phyloP scores from a whole-genome alignment of 805 yeast species.

The Brettanomyces nanus region DNA sequence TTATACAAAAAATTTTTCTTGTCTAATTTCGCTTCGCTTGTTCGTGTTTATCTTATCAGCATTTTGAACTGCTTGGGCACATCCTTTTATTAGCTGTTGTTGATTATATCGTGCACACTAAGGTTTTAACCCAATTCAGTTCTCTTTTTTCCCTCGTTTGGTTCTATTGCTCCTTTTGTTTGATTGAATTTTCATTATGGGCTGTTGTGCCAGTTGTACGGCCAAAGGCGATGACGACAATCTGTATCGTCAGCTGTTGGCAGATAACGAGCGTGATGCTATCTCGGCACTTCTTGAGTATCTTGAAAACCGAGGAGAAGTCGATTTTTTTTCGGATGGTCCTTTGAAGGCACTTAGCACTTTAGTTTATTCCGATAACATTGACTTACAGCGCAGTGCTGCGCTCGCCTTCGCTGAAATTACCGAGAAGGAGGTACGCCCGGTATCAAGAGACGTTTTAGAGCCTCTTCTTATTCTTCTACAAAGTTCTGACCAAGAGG shows the following conservation, averaged over 20 bases:
- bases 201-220: constrained; percentile 44
- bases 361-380: constrained; percentile 87
- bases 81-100: too few relatives aligned
- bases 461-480: constrained; percentile 87
- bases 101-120: too few relatives aligned
- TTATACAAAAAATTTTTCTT: too few relatives aligned
- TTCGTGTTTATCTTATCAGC: too few relatives aligned
- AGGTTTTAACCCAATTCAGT: too few relatives aligned
- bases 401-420: constrained; percentile 98
- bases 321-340: constrained; percentile 82
- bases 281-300: constrained; percentile 83
- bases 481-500: constrained; percentile 86
- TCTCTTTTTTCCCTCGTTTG: too few relatives aligned
- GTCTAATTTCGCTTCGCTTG: too few relatives aligned
- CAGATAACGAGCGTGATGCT: constrained; percentile 95
- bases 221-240: constrained; percentile 39
- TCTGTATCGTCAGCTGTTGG: constrained; percentile 71
- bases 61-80: too few relatives aligned
- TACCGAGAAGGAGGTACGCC: constrained; percentile 90
- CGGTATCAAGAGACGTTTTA: constrained; percentile 82
- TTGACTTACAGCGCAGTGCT: constrained; percentile 92
- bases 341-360: constrained; percentile 87
- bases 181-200: too few relatives aligned
- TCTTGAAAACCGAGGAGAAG: constrained; percentile 79
- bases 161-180: too few relatives aligned